Evolutionary conservation across 2,329 filamentous ascomycete genomes (phyloP), one percentile per base, ranked within the genome.

Genomic region (Hirsutella rhossiliensis): DNA sequence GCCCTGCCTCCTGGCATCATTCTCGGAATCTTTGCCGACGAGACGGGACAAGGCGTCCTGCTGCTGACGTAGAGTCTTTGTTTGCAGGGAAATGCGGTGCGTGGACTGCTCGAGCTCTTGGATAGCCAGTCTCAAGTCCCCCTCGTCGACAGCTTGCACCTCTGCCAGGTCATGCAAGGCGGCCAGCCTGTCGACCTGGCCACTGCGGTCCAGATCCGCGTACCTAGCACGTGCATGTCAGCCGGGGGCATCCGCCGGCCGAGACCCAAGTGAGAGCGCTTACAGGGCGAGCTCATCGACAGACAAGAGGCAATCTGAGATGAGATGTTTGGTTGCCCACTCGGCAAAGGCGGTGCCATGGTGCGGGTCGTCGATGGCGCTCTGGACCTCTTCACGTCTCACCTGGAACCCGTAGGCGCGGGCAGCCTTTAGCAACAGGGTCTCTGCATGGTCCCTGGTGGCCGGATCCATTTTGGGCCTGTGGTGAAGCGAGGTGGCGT

Each of bases 31-130:
- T 40, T 57, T 71, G 42, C 69, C 69, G 5, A 73, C 62, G 64
- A 73, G 34, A 65, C 65, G 50, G 30, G 69, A 68, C 43, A 85
- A 58, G 11, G 79, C 78, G 51, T 76, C 72, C 47, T 77, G 75
- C 57, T 87, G 82, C 42, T 72, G 67, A 45, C 72, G 71, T 17
- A 87, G 57, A 0, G 72, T 66, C 54, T 78, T 75, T 27, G 72
- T 79, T 54, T 86, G 82, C 58, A 74, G 73, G 48, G 75, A 69
- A 27, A 86, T 82, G 17, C 71, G 72, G 17, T 70, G 70, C 1
- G 82, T 85, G 2, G 82, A 84, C 32, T 67, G 67, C 47, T 75
- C 70, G n/a, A 87, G 65, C 43, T 82, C 75, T 3, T 73, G 69
- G 41, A 84, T 77, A 15, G 82, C 82, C 36, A 65, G 60, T 43